phyloP scores from a whole-genome alignment of 495 filamentous ascomycete species.

The Parmelia sp. region DNA sequence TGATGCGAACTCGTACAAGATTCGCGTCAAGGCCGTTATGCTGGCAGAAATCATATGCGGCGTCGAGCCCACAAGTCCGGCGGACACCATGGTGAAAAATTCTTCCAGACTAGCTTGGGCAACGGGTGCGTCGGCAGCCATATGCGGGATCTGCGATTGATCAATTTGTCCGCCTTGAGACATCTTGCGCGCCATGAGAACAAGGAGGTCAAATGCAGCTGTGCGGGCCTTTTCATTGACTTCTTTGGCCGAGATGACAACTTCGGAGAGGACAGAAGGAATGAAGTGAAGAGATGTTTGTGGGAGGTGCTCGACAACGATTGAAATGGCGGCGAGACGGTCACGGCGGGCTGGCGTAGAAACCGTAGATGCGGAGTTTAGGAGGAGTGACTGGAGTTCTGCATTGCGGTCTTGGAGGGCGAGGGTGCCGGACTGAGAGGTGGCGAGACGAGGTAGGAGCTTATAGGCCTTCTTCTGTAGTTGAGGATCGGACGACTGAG shows the following conservation, averaged over 20 bases:
- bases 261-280: slow-evolving; percentile 81
- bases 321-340: slow-evolving; percentile 72
- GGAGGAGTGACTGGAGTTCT: slow-evolving; percentile 73
- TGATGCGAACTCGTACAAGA: slow-evolving; percentile 79
- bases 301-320: slow-evolving; percentile 70
- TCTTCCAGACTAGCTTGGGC: slow-evolving; percentile 78
- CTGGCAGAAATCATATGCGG: slow-evolving; percentile 94
- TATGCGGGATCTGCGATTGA: slow-evolving; percentile 76
- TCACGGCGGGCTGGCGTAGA: slow-evolving; percentile 78
- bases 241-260: slow-evolving; percentile 92
- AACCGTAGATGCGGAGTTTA: slow-evolving; percentile 70
- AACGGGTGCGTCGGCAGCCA: slow-evolving; percentile 70
- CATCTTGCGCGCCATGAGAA: slow-evolving; percentile 80
- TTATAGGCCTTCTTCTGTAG: slow-evolving; percentile 99
- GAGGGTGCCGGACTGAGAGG: slow-evolving; percentile 62
- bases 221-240: slow-evolving; percentile 89
- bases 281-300: slow-evolving; percentile 80
- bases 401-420: slow-evolving; percentile 64
- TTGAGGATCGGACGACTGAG: slow-evolving; percentile 67
- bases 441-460: slow-evolving; percentile 79
- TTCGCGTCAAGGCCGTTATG: slow-evolving; percentile 83
- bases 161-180: slow-evolving; percentile 65
- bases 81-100: slow-evolving; percentile 96
- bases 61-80: slow-evolving; percentile 81
- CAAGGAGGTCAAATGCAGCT: slow-evolving; percentile 82